Evolutionary conservation across 2,329 filamentous ascomycete genomes (phyloP).

Genomic region (Aquanectria penicillioides): DNA sequence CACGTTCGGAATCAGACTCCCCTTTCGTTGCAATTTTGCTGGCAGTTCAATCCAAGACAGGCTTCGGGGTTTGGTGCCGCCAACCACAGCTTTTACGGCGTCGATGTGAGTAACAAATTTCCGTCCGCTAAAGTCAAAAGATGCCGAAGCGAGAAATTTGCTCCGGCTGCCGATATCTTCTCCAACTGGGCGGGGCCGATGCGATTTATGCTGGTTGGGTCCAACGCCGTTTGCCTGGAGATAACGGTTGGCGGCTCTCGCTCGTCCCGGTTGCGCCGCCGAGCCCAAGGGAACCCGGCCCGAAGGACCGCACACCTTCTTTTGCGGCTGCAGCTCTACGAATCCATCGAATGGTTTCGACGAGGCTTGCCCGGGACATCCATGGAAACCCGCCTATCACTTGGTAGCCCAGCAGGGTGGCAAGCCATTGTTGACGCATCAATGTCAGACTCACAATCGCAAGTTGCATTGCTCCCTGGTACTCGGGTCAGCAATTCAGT

Average conservation of each 20-base stretch:
- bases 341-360: not conserved
- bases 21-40: too few relatives aligned
- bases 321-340: conserved; percentile 4
- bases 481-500: not conserved
- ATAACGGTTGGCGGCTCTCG: conserved; percentile 31
- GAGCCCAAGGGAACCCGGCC: conserved; percentile 33
- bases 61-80: too few relatives aligned
- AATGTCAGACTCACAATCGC: not conserved
- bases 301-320: conserved; percentile 33
- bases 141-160: not conserved
- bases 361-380: not conserved
- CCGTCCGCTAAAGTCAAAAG: not conserved
- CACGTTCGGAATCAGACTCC: too few relatives aligned
- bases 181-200: conserved; percentile 11
- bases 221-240: not conserved
- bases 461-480: not conserved
- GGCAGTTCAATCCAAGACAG: too few relatives aligned
- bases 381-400: not conserved
- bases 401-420: not conserved
- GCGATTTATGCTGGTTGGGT: conserved; percentile 16
- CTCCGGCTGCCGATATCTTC: conserved; percentile 17
- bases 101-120: not conserved
- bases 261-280: conserved; percentile 31
- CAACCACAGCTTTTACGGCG: not conserved
- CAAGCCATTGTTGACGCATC: not conserved